Evolutionary conservation across 495 filamentous ascomycete species (phyloP), one percentile per base, ranked within the genome.

Genomic region (Penicillium macrosclerotiorum): DNA sequence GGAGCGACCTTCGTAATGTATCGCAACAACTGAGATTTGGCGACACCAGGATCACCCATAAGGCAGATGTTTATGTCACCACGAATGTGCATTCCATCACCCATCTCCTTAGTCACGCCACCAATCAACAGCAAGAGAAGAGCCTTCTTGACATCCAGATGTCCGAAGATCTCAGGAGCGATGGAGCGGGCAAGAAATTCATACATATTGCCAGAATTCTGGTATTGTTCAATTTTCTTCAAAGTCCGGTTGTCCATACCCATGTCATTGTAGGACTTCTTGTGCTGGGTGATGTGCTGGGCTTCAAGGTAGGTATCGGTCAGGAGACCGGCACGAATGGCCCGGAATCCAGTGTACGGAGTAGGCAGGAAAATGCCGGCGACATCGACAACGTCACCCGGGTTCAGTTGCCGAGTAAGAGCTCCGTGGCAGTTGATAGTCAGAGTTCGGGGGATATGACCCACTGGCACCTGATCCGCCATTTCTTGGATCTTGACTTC

Each of bases 11-110:
- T 98, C 42, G 91, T 88, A 62, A 98, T 97, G 65, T 97, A 98
- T 69, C 95, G 96, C 43, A 98, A 75, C 49, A 98, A 69, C 71
- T 98, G 93, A 24, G 93, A 98, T 71, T 98, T 98, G 68, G 93
- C 93, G 49, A 97, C 94, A 86, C 93, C 93, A 59, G 93, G 93
- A 62, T 98, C 93, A 74, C 93, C 93, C 93, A 98, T 97, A 49
- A 98, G 74, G 69, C 93, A 98, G 59, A 97, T 82, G 67, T 98
- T 98, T 73, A 98, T 94, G 57, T 98, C 93, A 52, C 93, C 94
- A 74, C 93, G 87, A 69, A 98, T 98, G 46, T 84, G 79, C 94
- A 98, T 96, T 32, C 93, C 93, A 53, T 98, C 93, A 36, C 92
- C 90, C 81, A 98, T 94, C 53, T 90, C 83, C 69, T 98, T 98